phyloP scores from a whole-genome alignment of 345 rosid species.

The Linum lewisii region DNA sequence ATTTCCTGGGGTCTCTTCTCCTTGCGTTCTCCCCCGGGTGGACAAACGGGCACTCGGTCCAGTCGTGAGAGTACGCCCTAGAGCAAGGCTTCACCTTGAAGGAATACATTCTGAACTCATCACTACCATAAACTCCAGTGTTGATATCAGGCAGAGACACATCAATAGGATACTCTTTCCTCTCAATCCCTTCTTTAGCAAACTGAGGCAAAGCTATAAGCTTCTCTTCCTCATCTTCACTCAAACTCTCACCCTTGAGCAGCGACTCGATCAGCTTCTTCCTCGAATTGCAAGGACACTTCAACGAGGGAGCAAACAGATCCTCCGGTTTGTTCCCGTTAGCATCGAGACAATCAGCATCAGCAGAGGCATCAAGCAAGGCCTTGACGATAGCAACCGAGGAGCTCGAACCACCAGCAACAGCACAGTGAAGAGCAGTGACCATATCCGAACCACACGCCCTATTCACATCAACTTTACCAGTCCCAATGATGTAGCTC shows the following conservation, averaged over 20 bases:
- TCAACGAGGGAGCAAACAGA: conserved; percentile 29
- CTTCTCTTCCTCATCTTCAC: conserved; percentile 38
- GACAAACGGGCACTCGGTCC: conserved; percentile 98
- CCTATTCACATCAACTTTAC: conserved; percentile 46
- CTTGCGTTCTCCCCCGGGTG: conserved; percentile 99
- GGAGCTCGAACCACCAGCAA: conserved; percentile 56
- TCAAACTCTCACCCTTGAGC: conserved; percentile 36
- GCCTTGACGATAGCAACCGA: conserved; percentile 47
- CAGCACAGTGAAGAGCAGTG: conserved; percentile 92
- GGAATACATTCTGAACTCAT: conserved; percentile 87
- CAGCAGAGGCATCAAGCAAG: conserved; percentile 63
- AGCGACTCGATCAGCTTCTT: conserved; percentile 48
- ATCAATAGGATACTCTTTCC: conserved; percentile 82
- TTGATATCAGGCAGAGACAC: conserved; percentile 82
- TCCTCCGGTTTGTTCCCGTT: conserved; percentile 64
- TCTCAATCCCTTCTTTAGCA: conserved; percentile 47
- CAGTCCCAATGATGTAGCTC: conserved; percentile 45
- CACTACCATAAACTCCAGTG: conserved; percentile 69
- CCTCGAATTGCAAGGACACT: conserved; percentile 29
- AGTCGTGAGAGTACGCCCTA: conserved; percentile 94
- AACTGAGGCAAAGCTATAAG: conserved; percentile 26
- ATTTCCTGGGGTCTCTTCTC: conserved; percentile 92
- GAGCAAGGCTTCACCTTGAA: conserved; percentile 98
- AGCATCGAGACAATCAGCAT: conserved; percentile 42
- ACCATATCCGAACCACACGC: conserved; percentile 63